phyloP scores from a whole-genome alignment of 192 early-diverging fungal genomes.

The Coemansia sp. region DNA sequence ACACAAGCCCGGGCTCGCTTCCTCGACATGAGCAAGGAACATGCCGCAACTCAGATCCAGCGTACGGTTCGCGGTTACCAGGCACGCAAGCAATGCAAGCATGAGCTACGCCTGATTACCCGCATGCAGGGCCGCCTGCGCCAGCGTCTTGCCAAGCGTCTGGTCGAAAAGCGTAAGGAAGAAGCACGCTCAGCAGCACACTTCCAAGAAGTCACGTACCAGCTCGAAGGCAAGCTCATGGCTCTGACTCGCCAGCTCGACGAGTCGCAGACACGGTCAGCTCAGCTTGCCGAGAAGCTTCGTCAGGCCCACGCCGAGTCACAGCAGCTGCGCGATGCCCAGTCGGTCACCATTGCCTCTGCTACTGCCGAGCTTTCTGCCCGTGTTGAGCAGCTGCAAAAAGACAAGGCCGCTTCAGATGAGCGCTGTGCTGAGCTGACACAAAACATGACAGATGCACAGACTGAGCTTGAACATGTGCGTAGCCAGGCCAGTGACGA shows the following conservation, averaged over 20 bases:
- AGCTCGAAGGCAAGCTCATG: slow-evolving; percentile 94
- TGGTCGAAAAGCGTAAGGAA: slow-evolving; percentile 68
- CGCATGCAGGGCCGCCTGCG: slow-evolving; percentile 83
- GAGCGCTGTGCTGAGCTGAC: slow-evolving; percentile 23
- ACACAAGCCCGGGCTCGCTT: slow-evolving; percentile 65
- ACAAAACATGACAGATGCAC: slow-evolving; percentile 3
- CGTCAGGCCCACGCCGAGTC: slow-evolving; percentile 29
- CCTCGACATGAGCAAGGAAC: slow-evolving; percentile 57
- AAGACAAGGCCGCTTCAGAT: slow-evolving; percentile 31
- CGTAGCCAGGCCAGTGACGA: slow-evolving; percentile 21
- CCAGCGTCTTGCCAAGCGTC: slow-evolving; percentile 66
- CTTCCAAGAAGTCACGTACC: slow-evolving; percentile 90
- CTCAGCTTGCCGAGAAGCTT: slow-evolving; percentile 58
- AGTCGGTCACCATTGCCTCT: slow-evolving; percentile 6
- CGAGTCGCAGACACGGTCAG: slow-evolving; percentile 65
- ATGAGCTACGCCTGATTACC: slow-evolving; percentile 59
- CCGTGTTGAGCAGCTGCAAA: slow-evolving; percentile 26
- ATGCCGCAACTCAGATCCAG: slow-evolving; percentile 80
- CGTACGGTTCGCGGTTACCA: slow-evolving; percentile 65
- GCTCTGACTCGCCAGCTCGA: slow-evolving; percentile 83
- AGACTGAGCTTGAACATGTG: slow-evolving; percentile 25
- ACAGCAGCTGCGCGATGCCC: slow-evolving; percentile 13
- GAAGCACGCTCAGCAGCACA: slow-evolving; percentile 90
- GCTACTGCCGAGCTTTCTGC: slow-evolving; percentile 22
- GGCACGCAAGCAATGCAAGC: slow-evolving; percentile 62